phyloP scores from a whole-genome alignment of 2,329 filamentous ascomycete genomes.

The Didymella pomorum region DNA sequence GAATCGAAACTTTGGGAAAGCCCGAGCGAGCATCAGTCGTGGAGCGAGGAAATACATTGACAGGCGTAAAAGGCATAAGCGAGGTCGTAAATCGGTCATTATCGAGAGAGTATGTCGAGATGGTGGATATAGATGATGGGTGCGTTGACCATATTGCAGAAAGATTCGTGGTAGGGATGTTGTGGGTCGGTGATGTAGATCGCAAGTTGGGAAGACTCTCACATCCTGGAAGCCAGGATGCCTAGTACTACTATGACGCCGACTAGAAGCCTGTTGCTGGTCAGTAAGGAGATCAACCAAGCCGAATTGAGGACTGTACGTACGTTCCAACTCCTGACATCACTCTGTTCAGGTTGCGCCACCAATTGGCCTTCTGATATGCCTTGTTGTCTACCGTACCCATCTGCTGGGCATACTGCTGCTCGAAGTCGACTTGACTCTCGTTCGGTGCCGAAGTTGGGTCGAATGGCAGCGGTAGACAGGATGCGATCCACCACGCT shows the following conservation, averaged over 20 bases:
- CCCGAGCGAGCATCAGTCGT: constrained; percentile 28
- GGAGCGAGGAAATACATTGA: constrained; percentile 23
- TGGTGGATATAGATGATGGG: constrained; percentile 12
- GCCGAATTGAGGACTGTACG: not conserved
- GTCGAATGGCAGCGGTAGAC: constrained; percentile 73
- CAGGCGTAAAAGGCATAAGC: constrained; percentile 16
- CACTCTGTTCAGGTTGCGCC: constrained; percentile 68
- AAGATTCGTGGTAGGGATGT: constrained; percentile 8
- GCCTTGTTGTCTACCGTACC: constrained; percentile 57
- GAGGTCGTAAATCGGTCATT: constrained; percentile 31
- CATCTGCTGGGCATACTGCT: constrained; percentile 56
- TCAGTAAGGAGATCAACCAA: constrained; percentile 4
- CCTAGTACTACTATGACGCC: constrained; percentile 36
- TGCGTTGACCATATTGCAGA: constrained; percentile 11
- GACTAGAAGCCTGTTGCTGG: constrained; percentile 14
- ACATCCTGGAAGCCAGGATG: constrained; percentile 49
- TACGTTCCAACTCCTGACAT: constrained; percentile 65
- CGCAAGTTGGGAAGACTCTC: constrained; percentile 17
- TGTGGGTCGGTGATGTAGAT: constrained; percentile 12
- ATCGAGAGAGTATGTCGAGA: constrained; percentile 25
- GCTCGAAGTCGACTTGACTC: constrained; percentile 51
- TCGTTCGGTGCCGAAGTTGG: constrained; percentile 55
- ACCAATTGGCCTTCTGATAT: constrained; percentile 69
- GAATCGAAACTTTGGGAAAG: constrained; percentile 26
- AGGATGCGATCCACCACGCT: constrained; percentile 71